Evolutionary conservation across 2,329 filamentous ascomycete species (phyloP), one percentile per base, ranked within the genome.

Genomic region (Venturia nashicola): DNA sequence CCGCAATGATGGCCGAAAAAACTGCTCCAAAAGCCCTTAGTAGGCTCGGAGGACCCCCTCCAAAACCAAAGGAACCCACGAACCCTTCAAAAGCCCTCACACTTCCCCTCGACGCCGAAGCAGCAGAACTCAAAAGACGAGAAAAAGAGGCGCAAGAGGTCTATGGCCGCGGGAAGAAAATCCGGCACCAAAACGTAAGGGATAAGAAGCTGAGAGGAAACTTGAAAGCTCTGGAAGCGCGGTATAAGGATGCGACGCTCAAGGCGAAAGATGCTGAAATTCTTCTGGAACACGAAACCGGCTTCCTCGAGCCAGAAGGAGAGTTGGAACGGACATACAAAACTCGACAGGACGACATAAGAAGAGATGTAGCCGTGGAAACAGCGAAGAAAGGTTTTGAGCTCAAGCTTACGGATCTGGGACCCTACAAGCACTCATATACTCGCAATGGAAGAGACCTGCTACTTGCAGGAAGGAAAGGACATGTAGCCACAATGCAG

Each of bases 221-320:
- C 68, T 78, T 99, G 61, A 87, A 86, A 72, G 81, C 81, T 1
- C 82, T 97, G 57, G 94, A 99, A 73, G 79, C 79, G 65, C 94
- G 94, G 74, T 93, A 91, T 76, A 85, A 91, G 71, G 83, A 88
- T 69, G 93, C 93, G 0, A 80, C 89, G 0, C 76, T 95, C 43
- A 87, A 89, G 74, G 91, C 94, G 18, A 96, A 96, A 76, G 93
- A 97, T 80, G 91, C 93, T 27, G 94, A 99, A 76, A 94, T 99
- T 65, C 78, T 99, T 69, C 83, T 96, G 63, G 93, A 97, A 76
- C 90, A 96, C 73, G 84, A 87, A 7, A 79, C 83, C 12, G 94
- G 94, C 7, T 95, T 96, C 70, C 79, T 99, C 64, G 90, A 97
- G 75, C 82, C 93, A 1, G 94, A 99, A 74, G 83, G 83, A 34